Evolutionary conservation across 805 yeast species (phyloP).

Genomic region (Zygoascus tannicola): DNA sequence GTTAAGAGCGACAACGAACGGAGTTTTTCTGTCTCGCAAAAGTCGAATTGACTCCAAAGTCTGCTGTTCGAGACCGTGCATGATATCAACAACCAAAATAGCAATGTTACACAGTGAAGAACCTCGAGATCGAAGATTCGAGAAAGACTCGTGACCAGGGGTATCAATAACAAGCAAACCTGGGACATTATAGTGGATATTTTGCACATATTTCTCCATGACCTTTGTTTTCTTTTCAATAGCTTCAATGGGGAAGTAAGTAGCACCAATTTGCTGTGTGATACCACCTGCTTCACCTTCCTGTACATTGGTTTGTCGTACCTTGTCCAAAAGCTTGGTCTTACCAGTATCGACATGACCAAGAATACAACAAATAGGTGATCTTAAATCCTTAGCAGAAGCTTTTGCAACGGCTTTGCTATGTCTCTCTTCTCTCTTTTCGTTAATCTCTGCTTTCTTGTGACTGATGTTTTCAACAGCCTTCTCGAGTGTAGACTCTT

Average conservation of each 20-base stretch:
- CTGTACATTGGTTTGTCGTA: slow-evolving; percentile 98
- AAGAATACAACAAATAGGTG: slow-evolving; percentile 97
- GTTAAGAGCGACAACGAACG: slow-evolving; percentile 93
- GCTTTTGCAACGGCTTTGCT: slow-evolving; percentile 30
- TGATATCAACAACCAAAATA: slow-evolving; percentile 93
- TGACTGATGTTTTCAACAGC: slow-evolving; percentile 19
- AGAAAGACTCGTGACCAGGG: slow-evolving; percentile 99
- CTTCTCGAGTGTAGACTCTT: slow-evolving; percentile 25
- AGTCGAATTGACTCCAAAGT: slow-evolving; percentile 88
- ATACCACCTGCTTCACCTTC: slow-evolving; percentile 99
- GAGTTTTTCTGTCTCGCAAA: slow-evolving; percentile 94
- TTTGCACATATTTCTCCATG: slow-evolving; percentile 79
- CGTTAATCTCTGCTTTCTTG: slow-evolving; percentile 33
- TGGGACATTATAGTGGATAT: slow-evolving; percentile 79
- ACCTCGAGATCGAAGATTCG: slow-evolving; percentile 97
- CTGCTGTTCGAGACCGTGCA: slow-evolving; percentile 99
- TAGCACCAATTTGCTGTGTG: slow-evolving; percentile 99
- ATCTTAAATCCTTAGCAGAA: slow-evolving; percentile 61
- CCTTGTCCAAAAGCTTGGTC: slow-evolving; percentile 90
- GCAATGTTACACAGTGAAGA: slow-evolving; percentile 99
- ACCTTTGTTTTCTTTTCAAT: slow-evolving; percentile 84
- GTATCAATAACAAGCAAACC: slow-evolving; percentile 96
- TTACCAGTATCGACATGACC: slow-evolving; percentile 99
- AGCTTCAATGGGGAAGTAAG: slow-evolving; percentile 96
- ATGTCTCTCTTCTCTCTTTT: slow-evolving; percentile 30